A percentile compares a stretch with the other conserved stretches of the same genome.
phyloP scores from a whole-genome alignment of 805 yeast species.

The Kazachstania viticola region DNA sequence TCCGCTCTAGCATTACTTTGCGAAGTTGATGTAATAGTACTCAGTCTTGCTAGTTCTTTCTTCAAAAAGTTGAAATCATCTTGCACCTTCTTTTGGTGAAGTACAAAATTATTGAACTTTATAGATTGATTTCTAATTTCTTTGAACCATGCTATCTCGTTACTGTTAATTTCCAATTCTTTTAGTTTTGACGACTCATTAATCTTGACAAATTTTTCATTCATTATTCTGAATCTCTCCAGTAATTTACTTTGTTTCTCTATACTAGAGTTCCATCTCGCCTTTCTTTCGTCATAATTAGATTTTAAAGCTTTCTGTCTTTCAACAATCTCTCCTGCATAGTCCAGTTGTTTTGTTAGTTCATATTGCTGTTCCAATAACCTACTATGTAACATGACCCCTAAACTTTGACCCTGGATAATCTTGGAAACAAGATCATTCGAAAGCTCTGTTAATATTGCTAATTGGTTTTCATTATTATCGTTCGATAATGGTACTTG shows the following conservation, averaged over 20 bases:
- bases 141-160: slow-evolving; percentile 36
- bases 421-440: slow-evolving; percentile 14
- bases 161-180: slow-evolving; percentile 27
- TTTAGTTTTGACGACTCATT: slow-evolving; percentile 7
- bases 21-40: slow-evolving; percentile 3
- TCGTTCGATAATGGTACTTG: slow-evolving; percentile 12
- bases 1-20: slow-evolving; percentile 9
- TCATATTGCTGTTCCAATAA: slow-evolving; percentile 32
- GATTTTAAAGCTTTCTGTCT: slow-evolving; percentile 9
- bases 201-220: slow-evolving; percentile 17
- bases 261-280: slow-evolving; percentile 8
- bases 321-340: slow-evolving; percentile 14
- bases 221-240: slow-evolving; percentile 24
- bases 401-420: slow-evolving; percentile 22
- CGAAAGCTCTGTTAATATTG: slow-evolving; percentile 14
- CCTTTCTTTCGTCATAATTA: slow-evolving; percentile 8
- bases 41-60: slow-evolving; percentile 13
- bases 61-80: slow-evolving; percentile 23
- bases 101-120: slow-evolving; percentile 25
- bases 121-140: slow-evolving; percentile 29
- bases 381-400: slow-evolving; percentile 28
- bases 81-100: slow-evolving; percentile 12
- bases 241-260: slow-evolving; percentile 26
- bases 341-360: slow-evolving; percentile 30
- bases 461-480: slow-evolving; percentile 20